phyloP scores from a whole-genome alignment of 2,329 filamentous ascomycete species.

The Macrophomina phaseolina region DNA sequence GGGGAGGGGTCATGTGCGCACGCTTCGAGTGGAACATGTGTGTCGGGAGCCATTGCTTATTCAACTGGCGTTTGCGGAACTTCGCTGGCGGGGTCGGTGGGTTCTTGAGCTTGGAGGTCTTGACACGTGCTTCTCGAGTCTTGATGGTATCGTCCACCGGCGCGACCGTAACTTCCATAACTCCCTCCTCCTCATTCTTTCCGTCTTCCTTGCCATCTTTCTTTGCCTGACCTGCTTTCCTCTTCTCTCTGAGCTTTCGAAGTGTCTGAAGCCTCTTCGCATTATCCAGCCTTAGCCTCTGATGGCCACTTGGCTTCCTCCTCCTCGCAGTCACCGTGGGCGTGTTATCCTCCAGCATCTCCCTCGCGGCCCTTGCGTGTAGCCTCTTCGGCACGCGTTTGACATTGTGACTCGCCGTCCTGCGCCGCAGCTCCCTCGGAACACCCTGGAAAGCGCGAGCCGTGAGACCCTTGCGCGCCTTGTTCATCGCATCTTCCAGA shows the following conservation, averaged over 20 bases:
- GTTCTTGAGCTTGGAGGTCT: slow-evolving; percentile 70
- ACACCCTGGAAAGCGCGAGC: slow-evolving; percentile 89
- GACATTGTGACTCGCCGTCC: slow-evolving; percentile 94
- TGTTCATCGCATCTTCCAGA: slow-evolving; percentile 80
- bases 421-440: slow-evolving; percentile 79
- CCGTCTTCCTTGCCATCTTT: slow-evolving; percentile 45
- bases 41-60: slow-evolving; percentile 94
- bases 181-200: slow-evolving; percentile 34
- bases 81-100: slow-evolving; percentile 67
- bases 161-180: slow-evolving; percentile 38
- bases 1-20: slow-evolving; percentile 82
- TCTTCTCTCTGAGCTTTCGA: slow-evolving; percentile 56
- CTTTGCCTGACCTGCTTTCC: slow-evolving; percentile 44
- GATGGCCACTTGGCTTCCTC: slow-evolving; percentile 61
- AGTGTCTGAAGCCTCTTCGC: slow-evolving; percentile 68
- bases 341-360: slow-evolving; percentile 90
- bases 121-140: slow-evolving; percentile 66
- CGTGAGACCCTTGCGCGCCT: slow-evolving; percentile 67
- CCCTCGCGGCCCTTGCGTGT: slow-evolving; percentile 69
- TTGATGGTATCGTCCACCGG: slow-evolving; percentile 32
- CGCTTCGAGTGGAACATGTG: slow-evolving; percentile 94
- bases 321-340: slow-evolving; percentile 73
- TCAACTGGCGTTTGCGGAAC: slow-evolving; percentile 82
- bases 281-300: slow-evolving; percentile 73
- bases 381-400: slow-evolving; percentile 84